phyloP scores from a whole-genome alignment of 2,329 filamentous ascomycete species.

The Metarhizium sp. region DNA sequence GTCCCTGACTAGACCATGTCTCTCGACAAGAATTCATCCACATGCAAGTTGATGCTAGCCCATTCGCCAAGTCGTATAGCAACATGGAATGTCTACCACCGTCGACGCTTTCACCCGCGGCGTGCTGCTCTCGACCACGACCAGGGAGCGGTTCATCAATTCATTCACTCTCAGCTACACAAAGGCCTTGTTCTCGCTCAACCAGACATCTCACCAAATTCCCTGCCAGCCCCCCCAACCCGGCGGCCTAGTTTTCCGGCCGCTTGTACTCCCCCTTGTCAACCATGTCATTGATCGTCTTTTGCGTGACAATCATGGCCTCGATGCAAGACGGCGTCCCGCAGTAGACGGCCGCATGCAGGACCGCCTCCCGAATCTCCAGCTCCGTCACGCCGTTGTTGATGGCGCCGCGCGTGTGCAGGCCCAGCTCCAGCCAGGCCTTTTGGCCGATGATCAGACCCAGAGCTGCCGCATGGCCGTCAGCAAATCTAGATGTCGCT shows the following conservation, averaged over 20 bases:
- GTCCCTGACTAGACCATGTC: too few relatives aligned
- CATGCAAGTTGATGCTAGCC: too few relatives aligned
- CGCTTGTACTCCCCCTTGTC: conserved; percentile 13
- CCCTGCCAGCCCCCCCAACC: not conserved
- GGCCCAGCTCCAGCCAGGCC: conserved; percentile 45
- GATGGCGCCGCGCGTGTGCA: conserved; percentile 52
- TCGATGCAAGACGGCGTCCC: conserved; percentile 31
- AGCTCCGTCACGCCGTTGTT: conserved; percentile 51
- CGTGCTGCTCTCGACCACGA: too few relatives aligned
- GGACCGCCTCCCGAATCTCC: conserved; percentile 41
- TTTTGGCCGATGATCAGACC: conserved; percentile 55
- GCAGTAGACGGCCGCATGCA: conserved; percentile 33
- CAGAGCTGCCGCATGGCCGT: conserved; percentile 16
- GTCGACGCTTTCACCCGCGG: too few relatives aligned
- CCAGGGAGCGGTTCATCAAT: too few relatives aligned
- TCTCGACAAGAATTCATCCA: too few relatives aligned
- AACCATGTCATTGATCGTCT: conserved; percentile 15
- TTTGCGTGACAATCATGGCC: conserved; percentile 19
- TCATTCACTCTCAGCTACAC: too few relatives aligned
- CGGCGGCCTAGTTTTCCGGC: not conserved
- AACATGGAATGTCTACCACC: too few relatives aligned
- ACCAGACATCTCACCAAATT: too few relatives aligned
- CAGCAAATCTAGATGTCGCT: too few relatives aligned
- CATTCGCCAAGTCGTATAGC: too few relatives aligned
- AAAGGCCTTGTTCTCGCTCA: too few relatives aligned